Base-by-base conservation (phyloP, 768 basidiomycete genomes). In the Lentinula guzmanii region DNA sequence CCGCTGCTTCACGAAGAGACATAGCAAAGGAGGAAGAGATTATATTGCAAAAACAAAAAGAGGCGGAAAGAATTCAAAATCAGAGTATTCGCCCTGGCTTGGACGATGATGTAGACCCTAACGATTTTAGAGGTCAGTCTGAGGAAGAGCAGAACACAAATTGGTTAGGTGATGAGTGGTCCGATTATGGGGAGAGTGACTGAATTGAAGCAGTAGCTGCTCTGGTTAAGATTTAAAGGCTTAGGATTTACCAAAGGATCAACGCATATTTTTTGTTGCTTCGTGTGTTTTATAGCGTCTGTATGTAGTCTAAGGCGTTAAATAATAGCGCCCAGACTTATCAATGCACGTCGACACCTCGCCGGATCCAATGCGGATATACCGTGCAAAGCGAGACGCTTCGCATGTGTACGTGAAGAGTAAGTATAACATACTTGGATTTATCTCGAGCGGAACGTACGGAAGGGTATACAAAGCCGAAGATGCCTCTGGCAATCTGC, bases 401-500 rank as follows among this genome's bases (percentile, higher is more conserved):
- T 77, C 82, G 15, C 86, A 86, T 62, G 79, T 81, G 33, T 77
- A 83, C 1, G 91, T 95, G 18, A 75, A 84, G 13, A 86, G 87
- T 55, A 94, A 93, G 72, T 98, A 98, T 76, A 78, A 82, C 58
- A 97, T 98, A 67, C 82, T 95, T 6, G 97, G 97, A 9, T 98
- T 98, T 78, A 96, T 99, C 65, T 98, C 97, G 2, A 96, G 94
- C 7, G 97, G 97, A 18, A 98, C 96, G 0, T 98, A 98, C 70
- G 97, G 97, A 1, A 82, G 95, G n/a, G 97, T 98, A 2, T 99
- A 98, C 84, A 98, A 98, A 72, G 97, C 95, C 0, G 84, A 87
- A 69, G 89, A 87, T 11, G 81, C 85, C 3, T 86, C 88, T 45
- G 84, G 80, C 2, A 79, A 76, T 64, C 81, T 96, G 52, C 90